These are phyloP conservation scores for Cymbopogon flexuosus DNA, from an alignment of 202 grass and related monocot species.

Conservation along the genomic window DNA sequence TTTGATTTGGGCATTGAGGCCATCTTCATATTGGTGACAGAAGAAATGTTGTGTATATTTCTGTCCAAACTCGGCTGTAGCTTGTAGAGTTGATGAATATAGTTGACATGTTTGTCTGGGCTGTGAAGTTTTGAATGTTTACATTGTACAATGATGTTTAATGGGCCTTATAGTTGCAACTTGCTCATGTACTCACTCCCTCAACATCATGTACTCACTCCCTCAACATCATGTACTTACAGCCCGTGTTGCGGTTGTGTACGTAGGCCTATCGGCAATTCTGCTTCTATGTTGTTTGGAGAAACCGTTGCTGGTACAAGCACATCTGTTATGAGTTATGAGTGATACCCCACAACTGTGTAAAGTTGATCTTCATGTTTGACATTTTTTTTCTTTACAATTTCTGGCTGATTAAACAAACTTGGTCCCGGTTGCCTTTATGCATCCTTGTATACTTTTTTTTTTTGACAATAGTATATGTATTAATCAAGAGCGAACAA, in stretches of 20 bases:
- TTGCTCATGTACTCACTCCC: background rate
- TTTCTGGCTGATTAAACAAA: background rate
- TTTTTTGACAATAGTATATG: too few species aligned
- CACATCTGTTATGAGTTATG: background rate
- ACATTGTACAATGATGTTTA: background rate
- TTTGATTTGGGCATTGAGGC: slow-evolving; percentile 11
- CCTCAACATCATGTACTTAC: background rate
- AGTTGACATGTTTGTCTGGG: slow-evolving; percentile 18
- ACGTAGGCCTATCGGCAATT: slow-evolving; percentile 7
- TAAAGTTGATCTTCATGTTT: background rate
- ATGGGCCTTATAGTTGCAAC: slow-evolving; percentile 11
- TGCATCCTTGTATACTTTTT: background rate
- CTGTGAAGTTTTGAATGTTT: slow-evolving; percentile 31
- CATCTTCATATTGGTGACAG: slow-evolving; percentile 6
- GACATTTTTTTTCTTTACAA: background rate
- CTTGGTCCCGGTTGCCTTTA: background rate
- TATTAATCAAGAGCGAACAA: too few species aligned
- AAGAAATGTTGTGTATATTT: slow-evolving; percentile 42
- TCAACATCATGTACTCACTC: background rate
- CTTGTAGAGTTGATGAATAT: slow-evolving; percentile 42
- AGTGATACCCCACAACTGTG: background rate
- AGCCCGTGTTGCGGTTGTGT: background rate
- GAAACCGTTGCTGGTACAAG: background rate
- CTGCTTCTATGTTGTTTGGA: background rate
- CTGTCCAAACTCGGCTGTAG: slow-evolving; percentile 32